Conservation (phyloP, 805 yeast genomes). For the Candida saitoana region DNA sequence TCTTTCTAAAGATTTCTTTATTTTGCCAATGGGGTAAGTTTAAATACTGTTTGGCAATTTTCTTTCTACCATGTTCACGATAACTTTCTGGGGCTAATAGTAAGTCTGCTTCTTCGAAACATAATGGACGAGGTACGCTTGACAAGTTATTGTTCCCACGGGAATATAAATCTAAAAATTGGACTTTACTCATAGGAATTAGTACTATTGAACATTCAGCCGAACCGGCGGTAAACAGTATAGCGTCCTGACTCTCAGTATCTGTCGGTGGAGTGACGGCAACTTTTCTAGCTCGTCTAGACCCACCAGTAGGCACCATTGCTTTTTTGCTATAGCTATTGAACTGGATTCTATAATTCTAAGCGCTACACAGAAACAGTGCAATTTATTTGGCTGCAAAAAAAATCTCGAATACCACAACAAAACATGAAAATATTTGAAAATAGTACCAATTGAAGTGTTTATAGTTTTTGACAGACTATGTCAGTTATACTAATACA, state of each 20-base stretch:
- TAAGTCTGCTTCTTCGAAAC: slow-evolving; percentile 42
- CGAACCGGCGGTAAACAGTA: slow-evolving; percentile 17
- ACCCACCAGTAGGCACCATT: background rate
- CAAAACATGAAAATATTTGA: too few relatives aligned
- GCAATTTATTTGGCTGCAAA: background rate
- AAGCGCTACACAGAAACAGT: background rate
- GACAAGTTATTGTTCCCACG: slow-evolving; percentile 57
- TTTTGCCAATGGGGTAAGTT: slow-evolving; percentile 48
- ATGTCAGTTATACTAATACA: too few relatives aligned
- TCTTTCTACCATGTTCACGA: slow-evolving; percentile 44
- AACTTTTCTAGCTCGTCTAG: background rate
- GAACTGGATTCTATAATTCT: background rate
- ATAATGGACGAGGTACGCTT: slow-evolving; percentile 51
- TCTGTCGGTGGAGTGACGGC: background rate
- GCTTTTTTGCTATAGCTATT: background rate
- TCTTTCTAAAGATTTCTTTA: slow-evolving; percentile 31
- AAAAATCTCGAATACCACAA: too few relatives aligned
- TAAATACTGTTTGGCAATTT: slow-evolving; percentile 38
- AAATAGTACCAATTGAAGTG: too few relatives aligned
- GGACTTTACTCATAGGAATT: slow-evolving; percentile 39
- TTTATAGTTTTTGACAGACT: too few relatives aligned
- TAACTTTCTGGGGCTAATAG: slow-evolving; percentile 59
- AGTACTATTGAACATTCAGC: slow-evolving; percentile 16
- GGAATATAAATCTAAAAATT: slow-evolving; percentile 53
- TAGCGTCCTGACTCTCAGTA: background rate